Conservation (phyloP, 2,329 filamentous ascomycete genomes). For the Colletotrichum aenigma region DNA sequence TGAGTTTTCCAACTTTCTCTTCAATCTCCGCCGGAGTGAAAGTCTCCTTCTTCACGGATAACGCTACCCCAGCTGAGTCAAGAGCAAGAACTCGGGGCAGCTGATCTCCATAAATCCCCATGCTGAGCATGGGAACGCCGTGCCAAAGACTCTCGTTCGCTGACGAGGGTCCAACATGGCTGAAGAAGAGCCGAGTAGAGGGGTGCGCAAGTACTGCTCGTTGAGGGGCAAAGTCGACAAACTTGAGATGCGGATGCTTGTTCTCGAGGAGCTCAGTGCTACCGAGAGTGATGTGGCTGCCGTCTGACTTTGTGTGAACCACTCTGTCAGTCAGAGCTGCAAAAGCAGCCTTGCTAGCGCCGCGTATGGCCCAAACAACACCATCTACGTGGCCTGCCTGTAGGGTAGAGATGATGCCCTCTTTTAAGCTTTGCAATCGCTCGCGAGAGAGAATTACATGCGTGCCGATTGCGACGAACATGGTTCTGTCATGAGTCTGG, state of each 20-base stretch:
- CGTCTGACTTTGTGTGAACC: background rate
- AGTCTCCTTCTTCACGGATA: constrained; percentile 37
- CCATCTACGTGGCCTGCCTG: background rate
- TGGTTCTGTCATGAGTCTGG: constrained; percentile 26
- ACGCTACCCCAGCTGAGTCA: constrained; percentile 34
- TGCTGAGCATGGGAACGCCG: constrained; percentile 36
- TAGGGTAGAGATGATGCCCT: background rate
- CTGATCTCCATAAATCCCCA: constrained; percentile 47
- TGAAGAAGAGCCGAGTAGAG: constrained; percentile 38
- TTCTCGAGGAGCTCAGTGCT: constrained; percentile 30
- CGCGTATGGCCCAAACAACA: background rate
- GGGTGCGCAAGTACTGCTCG: constrained; percentile 41
- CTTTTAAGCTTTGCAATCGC: constrained; percentile 33
- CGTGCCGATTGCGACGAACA: constrained; percentile 46
- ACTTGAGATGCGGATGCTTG: constrained; percentile 30
- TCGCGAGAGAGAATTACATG: constrained; percentile 36
- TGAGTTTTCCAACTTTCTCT: constrained; percentile 27
- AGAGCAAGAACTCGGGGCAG: constrained; percentile 40
- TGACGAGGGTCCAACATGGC: constrained; percentile 43
- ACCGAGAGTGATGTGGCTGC: background rate
- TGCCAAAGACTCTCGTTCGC: constrained; percentile 45
- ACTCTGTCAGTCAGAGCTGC: background rate
- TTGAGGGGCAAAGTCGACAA: constrained; percentile 43
- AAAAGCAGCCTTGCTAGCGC: background rate
- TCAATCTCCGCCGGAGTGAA: constrained; percentile 36